phyloP scores from a whole-genome alignment of 2,329 filamentous ascomycete species.

The Lithohypha guttulata region DNA sequence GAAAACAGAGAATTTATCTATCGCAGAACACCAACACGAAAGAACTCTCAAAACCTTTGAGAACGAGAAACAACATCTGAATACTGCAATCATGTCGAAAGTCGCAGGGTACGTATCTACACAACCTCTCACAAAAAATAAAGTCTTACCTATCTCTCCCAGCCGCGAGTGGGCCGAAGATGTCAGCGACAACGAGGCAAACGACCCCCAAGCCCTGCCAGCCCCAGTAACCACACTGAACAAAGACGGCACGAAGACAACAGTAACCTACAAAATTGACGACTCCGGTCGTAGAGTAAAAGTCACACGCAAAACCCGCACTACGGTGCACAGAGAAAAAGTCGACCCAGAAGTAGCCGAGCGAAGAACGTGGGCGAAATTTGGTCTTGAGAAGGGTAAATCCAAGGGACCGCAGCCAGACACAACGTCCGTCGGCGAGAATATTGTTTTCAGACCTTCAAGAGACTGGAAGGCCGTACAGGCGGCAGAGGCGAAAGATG shows the following conservation, averaged over 20 bases:
- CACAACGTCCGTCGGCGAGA: conserved; percentile 90
- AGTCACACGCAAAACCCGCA: conserved; percentile 89
- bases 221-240: conserved; percentile 82
- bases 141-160: conserved; percentile 1
- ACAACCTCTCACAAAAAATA: background rate
- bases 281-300: conserved; percentile 94
- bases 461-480: conserved; percentile 88
- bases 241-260: conserved; percentile 97
- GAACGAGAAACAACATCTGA: too few species aligned
- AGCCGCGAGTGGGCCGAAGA: conserved; percentile 23
- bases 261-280: conserved; percentile 80
- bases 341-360: conserved; percentile 96
- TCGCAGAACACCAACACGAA: too few species aligned
- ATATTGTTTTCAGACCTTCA: conserved; percentile 91
- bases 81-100: conserved; percentile 17
- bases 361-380: conserved; percentile 86
- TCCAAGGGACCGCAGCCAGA: conserved; percentile 69
- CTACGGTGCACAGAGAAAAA: conserved; percentile 78
- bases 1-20: too few species aligned
- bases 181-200: conserved; percentile 68
- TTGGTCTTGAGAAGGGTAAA: conserved; percentile 82
- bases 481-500: conserved; percentile 52
- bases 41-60: background rate
- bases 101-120: conserved; percentile 16
- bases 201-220: conserved; percentile 75